Evolutionary conservation across 2,329 filamentous ascomycete species (phyloP), one percentile per base, ranked within the genome.

Genomic region (Phyllosticta capitalensis): DNA sequence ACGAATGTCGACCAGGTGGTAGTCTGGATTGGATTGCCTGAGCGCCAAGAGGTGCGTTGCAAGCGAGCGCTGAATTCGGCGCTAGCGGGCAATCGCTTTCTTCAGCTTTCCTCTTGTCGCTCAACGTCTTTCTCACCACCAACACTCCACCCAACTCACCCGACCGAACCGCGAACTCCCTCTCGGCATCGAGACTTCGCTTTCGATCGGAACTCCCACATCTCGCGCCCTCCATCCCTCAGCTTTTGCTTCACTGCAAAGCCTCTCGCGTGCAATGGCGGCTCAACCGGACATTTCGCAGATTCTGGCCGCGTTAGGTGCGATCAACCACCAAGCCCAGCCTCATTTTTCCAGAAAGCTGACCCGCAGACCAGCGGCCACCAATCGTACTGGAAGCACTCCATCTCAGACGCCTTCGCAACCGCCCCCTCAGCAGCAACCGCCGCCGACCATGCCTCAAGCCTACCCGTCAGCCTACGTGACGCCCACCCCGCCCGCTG

Each of bases 331-430:
- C 26, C 21, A 10, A 28, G 20, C 30, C 33, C 17, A 24, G 52
- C 24, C 26, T 52, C 28, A 45, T 58, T 56, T 56, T 56, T 38
- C 45, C 22, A n/a, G 17, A 45, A 45, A 45, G 24, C 49, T 59
- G 20, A 50, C 20, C 52, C 9, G 51, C 59, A 21, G 33, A 45
- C 20, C n/a, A 30, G 54, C 63, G 78, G 79, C 80, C 65, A 78
- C 80, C 22, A 76, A 79, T 64, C 75, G 76, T 56, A 74, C 78
- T 51, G 75, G 76, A 60, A 73, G 74, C 24, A 76, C 77, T 12
- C 78, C 78, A 19, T 72, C 76, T 49, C 80, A 79, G 62, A 71
- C 72, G n/a, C 72, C 74, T 17, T 70, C 71, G 60, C 76, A 74
- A 64, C 72, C 65, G 55, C 68, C 63, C 60, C 71, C 73, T 26